Evolutionary conservation across 2,329 filamentous ascomycete genomes (phyloP), one percentile per base, ranked within the genome.

Genomic region (Pseudonectria foliicola): DNA sequence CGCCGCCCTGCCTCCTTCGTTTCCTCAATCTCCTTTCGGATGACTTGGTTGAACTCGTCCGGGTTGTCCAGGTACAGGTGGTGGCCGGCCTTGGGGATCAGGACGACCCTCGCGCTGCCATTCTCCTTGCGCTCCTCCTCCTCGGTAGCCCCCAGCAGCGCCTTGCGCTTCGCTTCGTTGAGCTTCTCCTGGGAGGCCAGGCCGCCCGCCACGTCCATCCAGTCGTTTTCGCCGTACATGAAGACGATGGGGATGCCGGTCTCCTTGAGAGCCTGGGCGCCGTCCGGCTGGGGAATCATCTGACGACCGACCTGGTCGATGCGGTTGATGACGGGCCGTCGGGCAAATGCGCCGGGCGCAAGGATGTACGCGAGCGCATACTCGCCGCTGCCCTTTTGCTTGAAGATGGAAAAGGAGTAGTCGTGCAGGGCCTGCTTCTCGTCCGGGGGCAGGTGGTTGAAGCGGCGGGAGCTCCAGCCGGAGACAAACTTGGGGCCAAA

Each of bases 211-310:
- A 92, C 80, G 48, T 98, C 92, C 92, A 98, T 98, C 92, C 92
- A 98, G 67, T 98, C 92, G 54, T 92, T 81, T 52, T 96, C 89
- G 44, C 92, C 92, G 56, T 98, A 98, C 84, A 96, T 89, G 56
- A 98, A 76, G 7, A 96, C 75, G 23, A 96, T 69, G 0, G 92
- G 90, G 32, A 88, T 70, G 2, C 89, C 88, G 0, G 73, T 83
- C 49, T 78, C 74, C 37, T 56, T 61, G 27, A 50, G 37, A 12
- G 48, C 38, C 8, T 45, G 40, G 7, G 39, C 44, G 15, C 50
- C 49, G 7, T 55, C 46, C 6, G 54, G 38, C 3, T 51, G 50
- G 31, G 52, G 49, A 39, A 75, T 57, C 6, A 61, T 46, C 56
- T 93, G 85, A n/a, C 90, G 73, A 2, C 90, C 90, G 6, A 98